Percentiles rank a stretch among this genome's conserved stretches.
Conservation (phyloP, 495 filamentous ascomycete genomes). For the Staphylotrichum longicolle region DNA sequence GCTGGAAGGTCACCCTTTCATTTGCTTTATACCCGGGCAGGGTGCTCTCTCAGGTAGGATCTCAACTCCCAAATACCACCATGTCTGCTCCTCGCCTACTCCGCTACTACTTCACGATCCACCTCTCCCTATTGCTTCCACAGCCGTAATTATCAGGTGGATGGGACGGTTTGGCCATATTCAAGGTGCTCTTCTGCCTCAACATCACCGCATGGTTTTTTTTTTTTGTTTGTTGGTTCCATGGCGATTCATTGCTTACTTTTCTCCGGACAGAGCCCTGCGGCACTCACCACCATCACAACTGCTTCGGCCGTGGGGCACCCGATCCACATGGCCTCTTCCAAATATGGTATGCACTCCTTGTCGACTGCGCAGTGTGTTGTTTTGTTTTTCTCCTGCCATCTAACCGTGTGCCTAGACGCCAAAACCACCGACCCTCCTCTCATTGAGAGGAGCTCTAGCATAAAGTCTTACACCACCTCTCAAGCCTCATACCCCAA, state of each 20-base stretch:
- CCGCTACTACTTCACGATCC: too few species aligned
- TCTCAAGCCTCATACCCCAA: conserved; percentile 66
- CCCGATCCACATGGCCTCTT: conserved; percentile 13
- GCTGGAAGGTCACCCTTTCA: neutral
- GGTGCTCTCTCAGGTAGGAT: conserved; percentile 5
- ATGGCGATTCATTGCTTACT: neutral
- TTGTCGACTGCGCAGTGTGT: neutral
- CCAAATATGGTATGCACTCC: conserved; percentile 4
- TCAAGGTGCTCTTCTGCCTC: too few species aligned
- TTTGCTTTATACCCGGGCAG: neutral
- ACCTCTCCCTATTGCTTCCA: too few species aligned
- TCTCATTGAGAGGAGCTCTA: conserved; percentile 73
- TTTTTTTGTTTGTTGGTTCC: neutral
- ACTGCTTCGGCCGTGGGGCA: neutral
- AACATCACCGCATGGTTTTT: too few species aligned
- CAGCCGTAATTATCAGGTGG: too few species aligned
- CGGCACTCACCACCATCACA: neutral
- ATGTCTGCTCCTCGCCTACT: too few species aligned
- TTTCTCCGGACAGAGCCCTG: neutral
- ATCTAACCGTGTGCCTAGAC: conserved; percentile 22
- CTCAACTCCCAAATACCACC: neutral
- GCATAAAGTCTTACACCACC: conserved; percentile 67
- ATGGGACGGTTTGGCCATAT: too few species aligned
- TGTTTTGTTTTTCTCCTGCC: too few species aligned
- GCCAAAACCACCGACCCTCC: conserved; percentile 62